phyloP scores from a whole-genome alignment of 106 monocot genomes.

The Posidonia australis region DNA sequence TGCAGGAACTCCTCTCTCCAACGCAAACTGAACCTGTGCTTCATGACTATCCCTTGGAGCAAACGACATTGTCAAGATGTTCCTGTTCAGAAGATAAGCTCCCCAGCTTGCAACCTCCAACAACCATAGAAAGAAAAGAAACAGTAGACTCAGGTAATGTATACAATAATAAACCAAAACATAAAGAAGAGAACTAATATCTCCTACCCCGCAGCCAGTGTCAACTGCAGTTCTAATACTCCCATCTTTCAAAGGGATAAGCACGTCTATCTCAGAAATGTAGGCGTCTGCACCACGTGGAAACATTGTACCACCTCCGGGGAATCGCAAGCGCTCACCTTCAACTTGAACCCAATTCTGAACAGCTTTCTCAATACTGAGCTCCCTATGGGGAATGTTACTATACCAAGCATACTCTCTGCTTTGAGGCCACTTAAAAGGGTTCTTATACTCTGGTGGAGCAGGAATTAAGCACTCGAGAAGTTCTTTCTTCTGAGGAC shows the following conservation, averaged over 20 bases:
- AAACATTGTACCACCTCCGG: conserved; percentile 87
- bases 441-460: conserved; percentile 39
- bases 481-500: conserved; percentile 27
- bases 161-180: no score
- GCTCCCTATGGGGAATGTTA: conserved; percentile 62
- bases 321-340: conserved; percentile 70
- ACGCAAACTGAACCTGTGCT: no score
- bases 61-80: no score
- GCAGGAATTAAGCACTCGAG: conserved; percentile 48
- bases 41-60: no score
- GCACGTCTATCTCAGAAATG: conserved; percentile 50
- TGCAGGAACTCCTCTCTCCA: conserved; percentile 1
- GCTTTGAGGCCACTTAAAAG: conserved; percentile 58
- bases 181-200: no score
- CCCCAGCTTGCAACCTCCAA: conserved; percentile 2
- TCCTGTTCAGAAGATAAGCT: no score
- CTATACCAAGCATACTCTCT: conserved; percentile 40
- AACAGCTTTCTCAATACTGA: conserved; percentile 57
- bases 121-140: not conserved
- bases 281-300: conserved; percentile 70
- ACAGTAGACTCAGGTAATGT: conserved; percentile 11
- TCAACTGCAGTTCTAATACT: conserved; percentile 62
- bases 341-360: conserved; percentile 78
- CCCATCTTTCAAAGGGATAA: conserved; percentile 46
- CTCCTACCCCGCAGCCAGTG: conserved; percentile 81